Conservation (phyloP, 352 stramenopile genomes). For the Poterioochromonas sp. region DNA sequence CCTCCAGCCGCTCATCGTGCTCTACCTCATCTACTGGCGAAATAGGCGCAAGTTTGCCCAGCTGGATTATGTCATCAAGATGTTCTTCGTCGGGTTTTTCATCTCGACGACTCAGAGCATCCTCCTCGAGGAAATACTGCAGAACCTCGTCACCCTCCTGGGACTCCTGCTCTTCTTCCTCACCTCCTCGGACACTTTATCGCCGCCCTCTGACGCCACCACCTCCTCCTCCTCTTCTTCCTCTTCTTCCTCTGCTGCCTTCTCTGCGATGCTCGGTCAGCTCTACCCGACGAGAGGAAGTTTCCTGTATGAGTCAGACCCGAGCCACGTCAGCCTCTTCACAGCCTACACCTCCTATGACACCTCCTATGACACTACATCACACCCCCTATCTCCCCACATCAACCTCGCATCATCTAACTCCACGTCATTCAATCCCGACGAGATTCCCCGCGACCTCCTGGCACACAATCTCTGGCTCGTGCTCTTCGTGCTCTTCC, state of each 20-base stretch:
- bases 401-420: too few species aligned
- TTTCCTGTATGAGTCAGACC: not conserved
- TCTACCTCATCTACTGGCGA: conserved; percentile 23
- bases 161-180: not conserved
- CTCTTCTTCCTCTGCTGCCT: not conserved
- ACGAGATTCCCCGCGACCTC: too few species aligned
- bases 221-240: not conserved
- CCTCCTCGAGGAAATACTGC: not conserved
- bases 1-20: not conserved
- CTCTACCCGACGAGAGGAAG: not conserved
- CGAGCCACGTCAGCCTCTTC: not conserved
- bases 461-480: not conserved
- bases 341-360: too few species aligned
- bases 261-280: not conserved
- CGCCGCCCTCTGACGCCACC: not conserved
- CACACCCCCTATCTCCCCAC: too few species aligned
- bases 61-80: not conserved
- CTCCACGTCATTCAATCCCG: too few species aligned
- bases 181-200: not conserved
- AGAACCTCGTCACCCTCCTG: not conserved
- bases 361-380: too few species aligned
- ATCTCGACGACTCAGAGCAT: not conserved
- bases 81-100: conserved; percentile 4
- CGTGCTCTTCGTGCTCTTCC: not conserved
- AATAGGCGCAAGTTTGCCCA: not conserved